These are phyloP conservation scores for Epichloe brachyelytri DNA, from an alignment of 2,329 filamentous ascomycete species.

Conservation along the genomic window DNA sequence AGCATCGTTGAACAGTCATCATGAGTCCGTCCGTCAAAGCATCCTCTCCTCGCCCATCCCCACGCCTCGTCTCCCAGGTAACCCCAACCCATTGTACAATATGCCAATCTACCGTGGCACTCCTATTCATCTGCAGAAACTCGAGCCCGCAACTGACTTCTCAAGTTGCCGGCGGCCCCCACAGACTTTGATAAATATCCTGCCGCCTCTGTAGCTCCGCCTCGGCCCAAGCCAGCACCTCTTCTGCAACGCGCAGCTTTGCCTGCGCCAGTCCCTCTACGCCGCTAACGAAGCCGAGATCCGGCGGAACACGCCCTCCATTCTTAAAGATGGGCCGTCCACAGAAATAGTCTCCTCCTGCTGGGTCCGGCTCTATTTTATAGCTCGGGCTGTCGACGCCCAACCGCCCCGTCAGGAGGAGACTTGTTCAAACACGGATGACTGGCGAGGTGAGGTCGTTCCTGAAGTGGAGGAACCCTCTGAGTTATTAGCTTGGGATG, in stretches of 20 bases:
- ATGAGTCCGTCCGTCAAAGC: not conserved
- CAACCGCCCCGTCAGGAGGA: slow-evolving; percentile 20
- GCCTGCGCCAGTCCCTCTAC: slow-evolving; percentile 22
- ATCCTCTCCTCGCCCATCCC: no score
- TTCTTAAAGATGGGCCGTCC: slow-evolving; percentile 24
- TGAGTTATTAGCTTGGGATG: not conserved
- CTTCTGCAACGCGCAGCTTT: slow-evolving; percentile 26
- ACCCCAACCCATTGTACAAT: no score
- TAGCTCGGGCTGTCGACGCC: slow-evolving; percentile 23
- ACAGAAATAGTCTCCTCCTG: slow-evolving; percentile 18
- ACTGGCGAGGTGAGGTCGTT: not conserved
- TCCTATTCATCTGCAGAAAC: no score
- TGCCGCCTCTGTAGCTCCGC: slow-evolving; percentile 10
- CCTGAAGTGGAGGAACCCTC: not conserved
- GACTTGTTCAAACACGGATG: slow-evolving; percentile 16
- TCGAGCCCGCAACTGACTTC: no score
- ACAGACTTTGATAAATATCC: slow-evolving; percentile 1
- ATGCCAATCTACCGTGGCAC: no score
- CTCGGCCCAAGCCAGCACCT: slow-evolving; percentile 25
- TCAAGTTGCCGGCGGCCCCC: not conserved
- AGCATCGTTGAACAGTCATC: not conserved
- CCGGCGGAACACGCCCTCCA: slow-evolving; percentile 17
- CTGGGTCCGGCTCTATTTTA: slow-evolving; percentile 11
- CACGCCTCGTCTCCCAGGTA: no score
- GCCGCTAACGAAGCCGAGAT: slow-evolving; percentile 20